Conservation (phyloP, 1,139 yeast species). For the Diutina pseudorugosa region DNA sequence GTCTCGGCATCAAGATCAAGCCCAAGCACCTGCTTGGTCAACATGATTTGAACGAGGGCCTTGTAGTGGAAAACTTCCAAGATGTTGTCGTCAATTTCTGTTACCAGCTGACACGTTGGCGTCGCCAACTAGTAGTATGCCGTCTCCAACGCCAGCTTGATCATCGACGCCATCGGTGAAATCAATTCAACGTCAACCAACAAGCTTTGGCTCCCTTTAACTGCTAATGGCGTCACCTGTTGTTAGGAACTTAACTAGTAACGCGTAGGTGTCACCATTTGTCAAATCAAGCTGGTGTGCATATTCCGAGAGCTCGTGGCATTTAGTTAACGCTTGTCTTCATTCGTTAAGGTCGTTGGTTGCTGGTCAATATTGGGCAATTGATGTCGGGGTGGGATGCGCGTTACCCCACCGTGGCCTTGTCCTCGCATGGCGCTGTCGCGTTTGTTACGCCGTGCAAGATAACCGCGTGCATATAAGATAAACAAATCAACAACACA, state of each 20-base stretch:
- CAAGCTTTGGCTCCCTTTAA: constrained; percentile 25
- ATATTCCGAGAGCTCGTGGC: constrained; percentile 59
- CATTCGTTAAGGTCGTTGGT: constrained; percentile 97
- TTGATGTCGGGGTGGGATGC: no score
- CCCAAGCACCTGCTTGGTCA: constrained; percentile 27
- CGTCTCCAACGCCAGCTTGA: constrained; percentile 68
- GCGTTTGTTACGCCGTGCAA: background rate
- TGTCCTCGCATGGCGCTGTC: background rate
- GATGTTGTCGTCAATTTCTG: constrained; percentile 73
- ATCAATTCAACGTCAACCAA: constrained; percentile 50
- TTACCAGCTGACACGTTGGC: constrained; percentile 45
- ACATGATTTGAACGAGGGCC: constrained; percentile 59
- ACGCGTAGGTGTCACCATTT: constrained; percentile 73
- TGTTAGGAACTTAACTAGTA: constrained; percentile 69
- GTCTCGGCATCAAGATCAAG: constrained; percentile 34
- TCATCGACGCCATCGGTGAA: constrained; percentile 57
- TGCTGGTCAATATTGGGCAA: no score
- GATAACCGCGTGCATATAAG: background rate
- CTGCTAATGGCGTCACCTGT: constrained; percentile 37
- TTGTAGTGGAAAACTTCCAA: constrained; percentile 74
- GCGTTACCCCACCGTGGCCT: background rate
- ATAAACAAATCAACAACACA: background rate
- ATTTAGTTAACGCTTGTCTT: constrained; percentile 69
- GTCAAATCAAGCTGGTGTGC: constrained; percentile 48
- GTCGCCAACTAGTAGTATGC: constrained; percentile 57